Percentiles rank a stretch among this genome's conserved stretches.
phyloP scores from a whole-genome alignment of 1,284 basidiomycete species.

The Anthracocystis setariae region DNA sequence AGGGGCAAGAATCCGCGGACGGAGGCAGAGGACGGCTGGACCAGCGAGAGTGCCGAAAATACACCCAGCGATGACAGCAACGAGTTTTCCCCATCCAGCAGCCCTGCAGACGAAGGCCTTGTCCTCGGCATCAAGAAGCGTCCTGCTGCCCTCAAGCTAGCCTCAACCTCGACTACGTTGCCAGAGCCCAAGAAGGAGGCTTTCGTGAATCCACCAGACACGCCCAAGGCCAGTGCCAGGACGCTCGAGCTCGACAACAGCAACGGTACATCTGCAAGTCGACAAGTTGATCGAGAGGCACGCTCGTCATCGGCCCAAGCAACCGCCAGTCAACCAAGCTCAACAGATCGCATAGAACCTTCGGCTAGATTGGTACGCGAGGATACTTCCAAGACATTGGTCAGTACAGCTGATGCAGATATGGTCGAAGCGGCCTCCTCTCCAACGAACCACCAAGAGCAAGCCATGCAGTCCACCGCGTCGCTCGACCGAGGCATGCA shows the following conservation, averaged over 20 bases:
- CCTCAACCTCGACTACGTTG: constrained; percentile 15
- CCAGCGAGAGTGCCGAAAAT: constrained; percentile 46
- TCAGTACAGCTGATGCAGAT: constrained; percentile 2
- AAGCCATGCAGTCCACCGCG: constrained; percentile 8
- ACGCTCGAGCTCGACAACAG: constrained; percentile 16
- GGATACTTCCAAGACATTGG: constrained; percentile 38
- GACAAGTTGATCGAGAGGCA: neutral
- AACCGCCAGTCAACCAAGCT: constrained; percentile 2
- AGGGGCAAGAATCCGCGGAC: constrained; percentile 23
- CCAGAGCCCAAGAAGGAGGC: constrained; percentile 32
- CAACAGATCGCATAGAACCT: constrained; percentile 1
- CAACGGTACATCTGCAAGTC: constrained; percentile 8
- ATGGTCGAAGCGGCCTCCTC: constrained; percentile 3
- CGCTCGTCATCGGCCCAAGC: neutral
- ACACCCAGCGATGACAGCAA: constrained; percentile 38
- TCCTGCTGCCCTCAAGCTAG: constrained; percentile 22
- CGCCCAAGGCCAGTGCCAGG: constrained; percentile 34
- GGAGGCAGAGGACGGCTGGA: constrained; percentile 54
- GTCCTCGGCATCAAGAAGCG: constrained; percentile 55
- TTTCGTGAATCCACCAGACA: constrained; percentile 34
- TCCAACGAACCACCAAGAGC: constrained; percentile 4
- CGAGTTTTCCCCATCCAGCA: constrained; percentile 33
- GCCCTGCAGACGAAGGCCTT: constrained; percentile 48
- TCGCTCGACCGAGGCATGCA: constrained; percentile 22
- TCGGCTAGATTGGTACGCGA: constrained; percentile 16